phyloP scores from a whole-genome alignment of 2,329 filamentous ascomycete genomes.

The Leptoxyphium fumago region DNA sequence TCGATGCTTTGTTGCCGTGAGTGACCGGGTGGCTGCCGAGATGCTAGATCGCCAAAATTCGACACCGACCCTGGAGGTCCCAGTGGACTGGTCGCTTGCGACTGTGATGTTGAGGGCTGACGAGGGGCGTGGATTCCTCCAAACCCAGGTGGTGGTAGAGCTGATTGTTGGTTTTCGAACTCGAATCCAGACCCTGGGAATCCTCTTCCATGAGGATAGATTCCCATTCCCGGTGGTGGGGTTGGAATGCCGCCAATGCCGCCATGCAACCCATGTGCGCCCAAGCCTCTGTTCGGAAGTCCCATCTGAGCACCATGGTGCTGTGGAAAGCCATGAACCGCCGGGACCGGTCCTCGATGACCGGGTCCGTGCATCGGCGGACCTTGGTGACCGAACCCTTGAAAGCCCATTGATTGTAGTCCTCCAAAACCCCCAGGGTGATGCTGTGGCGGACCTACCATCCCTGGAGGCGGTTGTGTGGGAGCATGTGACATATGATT shows the following conservation, averaged over 20 bases:
- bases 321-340: slow-evolving; percentile 27
- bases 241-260: slow-evolving; percentile 25
- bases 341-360: slow-evolving; percentile 38
- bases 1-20: slow-evolving; percentile 60
- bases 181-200: slow-evolving; percentile 26
- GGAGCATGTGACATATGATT: slow-evolving; percentile 47
- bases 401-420: slow-evolving; percentile 42
- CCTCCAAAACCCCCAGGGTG: slow-evolving; percentile 27
- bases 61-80: slow-evolving; percentile 12
- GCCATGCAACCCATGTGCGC: slow-evolving; percentile 40
- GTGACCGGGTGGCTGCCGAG: slow-evolving; percentile 37
- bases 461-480: slow-evolving; percentile 41
- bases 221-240: slow-evolving; percentile 36
- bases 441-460: slow-evolving; percentile 32
- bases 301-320: slow-evolving; percentile 36
- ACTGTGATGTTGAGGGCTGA: slow-evolving; percentile 6
- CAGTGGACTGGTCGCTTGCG: slow-evolving; percentile 15
- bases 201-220: slow-evolving; percentile 35
- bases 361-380: slow-evolving; percentile 39
- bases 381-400: slow-evolving; percentile 36
- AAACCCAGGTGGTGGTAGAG: slow-evolving; percentile 37
- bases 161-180: slow-evolving; percentile 29
- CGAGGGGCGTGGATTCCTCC: slow-evolving; percentile 25
- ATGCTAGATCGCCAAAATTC: slow-evolving; percentile 19
- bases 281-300: slow-evolving; percentile 26